A percentile compares a stretch with the other conserved stretches of the same genome.
These are phyloP conservation scores for Phylloporus scabripes DNA, from an alignment of 768 basidiomycete genomes.

Conservation along the genomic window DNA sequence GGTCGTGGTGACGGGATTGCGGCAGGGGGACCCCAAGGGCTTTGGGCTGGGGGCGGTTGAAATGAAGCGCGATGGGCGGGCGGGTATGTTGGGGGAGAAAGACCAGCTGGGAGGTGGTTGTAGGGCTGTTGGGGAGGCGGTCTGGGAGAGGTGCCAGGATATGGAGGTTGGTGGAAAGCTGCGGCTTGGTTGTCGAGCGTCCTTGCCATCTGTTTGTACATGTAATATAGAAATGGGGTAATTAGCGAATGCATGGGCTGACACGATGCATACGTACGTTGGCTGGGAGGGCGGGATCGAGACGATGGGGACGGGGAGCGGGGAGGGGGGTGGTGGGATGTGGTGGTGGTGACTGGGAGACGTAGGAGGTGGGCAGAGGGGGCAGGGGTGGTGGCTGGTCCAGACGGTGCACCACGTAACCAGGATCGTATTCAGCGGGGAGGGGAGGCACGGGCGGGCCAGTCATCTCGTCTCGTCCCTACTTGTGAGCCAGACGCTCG, in stretches of 20 bases:
- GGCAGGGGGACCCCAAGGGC: constrained; percentile 19
- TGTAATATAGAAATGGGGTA: constrained; percentile 22
- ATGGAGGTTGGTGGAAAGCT: constrained; percentile 21
- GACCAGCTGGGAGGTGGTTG: constrained; percentile 15
- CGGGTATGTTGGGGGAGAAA: constrained; percentile 5
- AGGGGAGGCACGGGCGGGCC: constrained; percentile 30
- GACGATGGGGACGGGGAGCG: constrained; percentile 61
- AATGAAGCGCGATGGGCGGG: constrained; percentile 15
- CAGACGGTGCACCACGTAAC: constrained; percentile 7
- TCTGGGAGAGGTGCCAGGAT: constrained; percentile 23
- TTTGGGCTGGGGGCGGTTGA: constrained; percentile 20
- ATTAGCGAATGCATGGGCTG: constrained; percentile 11
- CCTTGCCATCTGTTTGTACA: constrained; percentile 53
- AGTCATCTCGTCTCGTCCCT: constrained; percentile 6
- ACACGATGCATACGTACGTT: constrained; percentile 40
- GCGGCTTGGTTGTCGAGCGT: constrained; percentile 47
- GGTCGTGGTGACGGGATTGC: constrained; percentile 19
- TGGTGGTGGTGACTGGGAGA: constrained; percentile 20
- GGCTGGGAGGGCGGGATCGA: constrained; percentile 55
- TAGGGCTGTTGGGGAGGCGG: constrained; percentile 17
- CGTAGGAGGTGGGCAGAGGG: constrained; percentile 40
- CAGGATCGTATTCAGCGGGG: constrained; percentile 7
- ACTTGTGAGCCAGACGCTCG: too few species aligned
- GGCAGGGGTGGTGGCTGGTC: constrained; percentile 44
- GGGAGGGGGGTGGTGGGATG: constrained; percentile 49